Percentiles rank a stretch among this genome's conserved stretches.
Evolutionary conservation across 129 eudicot species (phyloP).

Genomic region (Ambrosia trifida): DNA sequence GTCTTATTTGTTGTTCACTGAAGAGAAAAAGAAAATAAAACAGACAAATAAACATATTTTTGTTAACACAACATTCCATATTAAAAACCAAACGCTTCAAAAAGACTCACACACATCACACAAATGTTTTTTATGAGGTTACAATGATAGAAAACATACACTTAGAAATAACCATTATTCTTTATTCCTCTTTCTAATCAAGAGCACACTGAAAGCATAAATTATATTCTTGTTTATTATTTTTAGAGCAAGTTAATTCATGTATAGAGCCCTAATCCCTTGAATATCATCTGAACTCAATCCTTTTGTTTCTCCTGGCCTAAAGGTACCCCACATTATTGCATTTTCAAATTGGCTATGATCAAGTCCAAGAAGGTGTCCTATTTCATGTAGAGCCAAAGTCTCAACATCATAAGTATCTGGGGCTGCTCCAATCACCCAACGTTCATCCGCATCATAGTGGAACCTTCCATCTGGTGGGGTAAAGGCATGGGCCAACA

Average conservation of each 20-base stretch:
- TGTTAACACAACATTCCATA: not conserved
- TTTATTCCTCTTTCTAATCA: not conserved
- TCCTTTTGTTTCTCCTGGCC: conserved; percentile 27
- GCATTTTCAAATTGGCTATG: conserved; percentile 32
- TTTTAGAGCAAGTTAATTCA: not conserved
- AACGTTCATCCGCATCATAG: conserved; percentile 28
- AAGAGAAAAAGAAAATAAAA: too few relatives aligned
- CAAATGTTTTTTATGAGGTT: not conserved
- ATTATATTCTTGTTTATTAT: too few relatives aligned
- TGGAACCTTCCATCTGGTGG: conserved; percentile 34
- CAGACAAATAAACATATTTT: not conserved
- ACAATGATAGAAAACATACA: not conserved
- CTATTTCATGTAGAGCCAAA: conserved; percentile 33
- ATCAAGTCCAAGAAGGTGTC: conserved; percentile 39
- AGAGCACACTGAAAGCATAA: not conserved
- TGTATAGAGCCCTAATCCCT: conserved; percentile 36
- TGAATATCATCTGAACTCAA: conserved; percentile 29
- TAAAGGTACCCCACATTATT: conserved; percentile 28
- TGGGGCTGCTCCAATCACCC: conserved; percentile 20
- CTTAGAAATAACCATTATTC: not conserved
- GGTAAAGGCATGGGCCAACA: conserved; percentile 34
- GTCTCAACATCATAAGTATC: conserved; percentile 34
- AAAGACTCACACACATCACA: not conserved
- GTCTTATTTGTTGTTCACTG: too few relatives aligned
- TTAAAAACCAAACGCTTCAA: not conserved